Evolutionary conservation across 495 filamentous ascomycete genomes (phyloP).

Genomic region (Penicillium paxilli): DNA sequence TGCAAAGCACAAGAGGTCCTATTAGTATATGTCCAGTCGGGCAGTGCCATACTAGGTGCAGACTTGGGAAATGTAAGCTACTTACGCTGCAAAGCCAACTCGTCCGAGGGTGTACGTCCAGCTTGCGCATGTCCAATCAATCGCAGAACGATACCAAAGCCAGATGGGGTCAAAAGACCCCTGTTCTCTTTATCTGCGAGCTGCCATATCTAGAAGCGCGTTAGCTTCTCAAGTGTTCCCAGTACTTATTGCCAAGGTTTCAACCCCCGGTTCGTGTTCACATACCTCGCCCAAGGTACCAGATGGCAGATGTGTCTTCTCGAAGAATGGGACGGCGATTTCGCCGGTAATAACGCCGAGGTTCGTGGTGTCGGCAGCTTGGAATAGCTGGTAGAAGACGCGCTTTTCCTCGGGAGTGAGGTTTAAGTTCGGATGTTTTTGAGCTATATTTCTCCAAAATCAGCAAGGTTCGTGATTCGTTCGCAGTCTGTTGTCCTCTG

Average conservation of each 20-base stretch:
- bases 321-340: constrained; percentile 95
- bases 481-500: too few species aligned
- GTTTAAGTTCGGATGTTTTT: constrained; percentile 70
- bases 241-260: neutral
- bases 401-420: constrained; percentile 91
- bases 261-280: neutral
- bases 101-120: constrained; percentile 73
- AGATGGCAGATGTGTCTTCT: constrained; percentile 86
- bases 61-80: constrained; percentile 1
- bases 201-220: constrained; percentile 80
- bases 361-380: constrained; percentile 81
- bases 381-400: constrained; percentile 87
- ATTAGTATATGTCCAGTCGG: constrained; percentile 16
- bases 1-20: constrained; percentile 30
- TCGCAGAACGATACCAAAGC: constrained; percentile 86
- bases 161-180: constrained; percentile 85
- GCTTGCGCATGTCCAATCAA: constrained; percentile 96
- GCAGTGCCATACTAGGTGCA: neutral
- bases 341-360: constrained; percentile 96
- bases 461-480: constrained; percentile 15
- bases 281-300: constrained; percentile 85
- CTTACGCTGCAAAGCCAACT: constrained; percentile 70
- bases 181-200: constrained; percentile 96
- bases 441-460: constrained; percentile 21
- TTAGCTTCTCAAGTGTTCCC: neutral